These are phyloP conservation scores for Apiotrichum sp. DNA, from an alignment of 1,284 basidiomycete genomes.

Conservation along the genomic window DNA sequence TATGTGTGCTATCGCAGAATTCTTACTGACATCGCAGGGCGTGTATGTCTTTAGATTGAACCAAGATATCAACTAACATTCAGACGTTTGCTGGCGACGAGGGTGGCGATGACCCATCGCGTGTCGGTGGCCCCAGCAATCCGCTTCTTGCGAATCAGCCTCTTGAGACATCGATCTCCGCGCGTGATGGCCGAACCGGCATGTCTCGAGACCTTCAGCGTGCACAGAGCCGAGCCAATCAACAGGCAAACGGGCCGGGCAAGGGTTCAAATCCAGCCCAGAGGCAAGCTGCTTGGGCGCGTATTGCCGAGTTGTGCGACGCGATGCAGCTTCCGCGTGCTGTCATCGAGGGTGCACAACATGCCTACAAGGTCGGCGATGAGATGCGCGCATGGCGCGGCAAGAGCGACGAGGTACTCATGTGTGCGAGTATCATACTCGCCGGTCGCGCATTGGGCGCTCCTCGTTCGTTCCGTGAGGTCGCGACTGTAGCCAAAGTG, in stretches of 20 bases:
- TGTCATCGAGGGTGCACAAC: slow-evolving; percentile 68
- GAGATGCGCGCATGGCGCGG: slow-evolving; percentile 84
- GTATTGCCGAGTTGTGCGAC: slow-evolving; percentile 92
- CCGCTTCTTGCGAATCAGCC: slow-evolving; percentile 59
- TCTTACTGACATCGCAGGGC: slow-evolving; percentile 45
- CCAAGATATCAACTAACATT: slow-evolving; percentile 9
- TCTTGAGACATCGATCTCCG: slow-evolving; percentile 86
- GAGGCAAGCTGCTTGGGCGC: slow-evolving; percentile 83
- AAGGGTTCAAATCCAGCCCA: slow-evolving; percentile 79
- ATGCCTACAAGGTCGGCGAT: slow-evolving; percentile 92
- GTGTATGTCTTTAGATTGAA: slow-evolving; percentile 56
- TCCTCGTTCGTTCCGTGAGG: slow-evolving; percentile 90
- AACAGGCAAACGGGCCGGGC: slow-evolving; percentile 53
- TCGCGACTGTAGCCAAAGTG: slow-evolving; percentile 86
- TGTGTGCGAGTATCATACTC: slow-evolving; percentile 97
- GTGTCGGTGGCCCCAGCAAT: slow-evolving; percentile 94
- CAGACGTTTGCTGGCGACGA: slow-evolving; percentile 99
- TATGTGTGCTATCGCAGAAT: slow-evolving; percentile 29
- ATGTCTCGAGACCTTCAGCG: slow-evolving; percentile 87
- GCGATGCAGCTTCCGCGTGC: slow-evolving; percentile 84
- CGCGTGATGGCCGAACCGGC: slow-evolving; percentile 88
- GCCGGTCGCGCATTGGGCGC: slow-evolving; percentile 92
- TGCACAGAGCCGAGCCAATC: slow-evolving; percentile 62
- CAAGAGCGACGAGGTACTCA: slow-evolving; percentile 80
- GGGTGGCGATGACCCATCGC: slow-evolving; percentile 91